phyloP scores from a whole-genome alignment of 768 basidiomycete species.

The Hemileccinum impolitum region DNA sequence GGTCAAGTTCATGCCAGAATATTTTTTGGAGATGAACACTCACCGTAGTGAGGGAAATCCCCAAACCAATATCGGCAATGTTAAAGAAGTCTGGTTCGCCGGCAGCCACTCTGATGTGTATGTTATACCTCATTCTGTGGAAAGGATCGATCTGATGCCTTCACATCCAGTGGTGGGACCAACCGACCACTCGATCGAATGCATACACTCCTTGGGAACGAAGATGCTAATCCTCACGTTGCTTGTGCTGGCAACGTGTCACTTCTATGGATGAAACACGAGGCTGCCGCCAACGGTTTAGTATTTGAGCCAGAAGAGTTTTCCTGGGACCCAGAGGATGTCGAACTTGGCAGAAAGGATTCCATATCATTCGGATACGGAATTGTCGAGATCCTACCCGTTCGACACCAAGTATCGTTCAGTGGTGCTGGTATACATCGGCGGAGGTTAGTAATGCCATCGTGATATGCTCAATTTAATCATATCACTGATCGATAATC shows the following conservation, averaged over 20 bases:
- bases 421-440: constrained; percentile 6
- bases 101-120: constrained; percentile 12
- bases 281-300: constrained; percentile 6
- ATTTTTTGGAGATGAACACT: constrained; percentile 8
- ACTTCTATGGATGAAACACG: constrained; percentile 9
- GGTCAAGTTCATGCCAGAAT: constrained; percentile 14
- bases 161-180: constrained; percentile 1
- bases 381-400: background rate
- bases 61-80: background rate
- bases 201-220: too few relatives aligned
- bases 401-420: constrained; percentile 11
- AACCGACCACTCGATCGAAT: background rate
- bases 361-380: background rate
- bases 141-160: background rate
- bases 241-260: constrained; percentile 6
- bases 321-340: constrained; percentile 4
- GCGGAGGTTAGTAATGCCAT: background rate
- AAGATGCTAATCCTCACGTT: background rate
- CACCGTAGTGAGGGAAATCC: background rate
- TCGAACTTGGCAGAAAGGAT: constrained; percentile 1
- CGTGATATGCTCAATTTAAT: background rate
- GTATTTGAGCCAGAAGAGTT: background rate
- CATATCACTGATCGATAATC: too few relatives aligned
- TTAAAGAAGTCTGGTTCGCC: constrained; percentile 14
- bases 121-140: background rate